Evolutionary conservation across 257 asterid genomes (phyloP).

Genomic region (Anisodus tanguticus): DNA sequence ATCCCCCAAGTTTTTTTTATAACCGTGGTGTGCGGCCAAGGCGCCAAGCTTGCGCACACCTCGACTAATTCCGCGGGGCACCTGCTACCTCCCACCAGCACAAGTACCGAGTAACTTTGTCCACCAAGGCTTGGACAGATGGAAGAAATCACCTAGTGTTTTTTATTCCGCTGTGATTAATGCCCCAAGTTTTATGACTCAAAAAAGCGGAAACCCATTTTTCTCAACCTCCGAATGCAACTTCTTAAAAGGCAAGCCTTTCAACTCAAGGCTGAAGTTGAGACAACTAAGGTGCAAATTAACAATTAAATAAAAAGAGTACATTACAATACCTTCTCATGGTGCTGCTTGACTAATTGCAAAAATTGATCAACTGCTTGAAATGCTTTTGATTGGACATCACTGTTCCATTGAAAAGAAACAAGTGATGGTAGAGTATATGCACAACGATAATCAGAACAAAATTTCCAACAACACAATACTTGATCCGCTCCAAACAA

Average conservation of each 20-base stretch:
- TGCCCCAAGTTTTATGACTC: slow-evolving; percentile 24
- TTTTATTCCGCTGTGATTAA: not conserved
- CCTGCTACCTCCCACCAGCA: not conserved
- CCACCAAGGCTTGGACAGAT: not conserved
- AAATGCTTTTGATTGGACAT: slow-evolving; percentile 89
- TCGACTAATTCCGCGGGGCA: not conserved
- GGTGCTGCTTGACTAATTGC: slow-evolving; percentile 76
- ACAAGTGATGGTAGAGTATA: not conserved
- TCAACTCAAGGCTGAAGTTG: not conserved
- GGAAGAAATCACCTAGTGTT: not conserved
- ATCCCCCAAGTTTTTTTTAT: not conserved
- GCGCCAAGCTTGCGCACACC: not conserved
- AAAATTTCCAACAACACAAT: not conserved
- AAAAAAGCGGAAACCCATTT: not conserved
- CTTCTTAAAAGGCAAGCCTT: not conserved
- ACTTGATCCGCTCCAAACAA: slow-evolving; percentile 18
- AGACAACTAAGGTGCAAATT: not conserved
- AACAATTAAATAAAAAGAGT: not conserved
- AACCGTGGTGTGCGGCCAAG: not conserved
- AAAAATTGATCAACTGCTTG: slow-evolving; percentile 95
- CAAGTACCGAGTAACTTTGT: not conserved
- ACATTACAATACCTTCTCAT: slow-evolving; percentile 63
- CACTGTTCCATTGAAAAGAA: slow-evolving; percentile 54
- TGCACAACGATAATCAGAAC: not conserved
- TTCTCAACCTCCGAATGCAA: not conserved